Evolutionary conservation across 805 yeast species (phyloP).

Genomic region (Saccharomyces kudriavzevii): DNA sequence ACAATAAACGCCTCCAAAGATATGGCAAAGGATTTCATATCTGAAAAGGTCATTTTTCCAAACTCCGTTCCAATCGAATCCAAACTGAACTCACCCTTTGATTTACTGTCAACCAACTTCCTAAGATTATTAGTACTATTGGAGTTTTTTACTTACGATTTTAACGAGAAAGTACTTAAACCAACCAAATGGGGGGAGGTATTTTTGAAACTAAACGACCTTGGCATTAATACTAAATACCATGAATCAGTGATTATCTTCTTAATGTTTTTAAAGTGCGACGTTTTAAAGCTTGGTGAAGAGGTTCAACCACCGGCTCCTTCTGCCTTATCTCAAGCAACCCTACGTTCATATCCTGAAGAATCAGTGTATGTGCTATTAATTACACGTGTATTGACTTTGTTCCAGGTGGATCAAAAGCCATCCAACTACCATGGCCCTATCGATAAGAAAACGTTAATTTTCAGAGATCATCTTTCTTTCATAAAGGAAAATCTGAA

Average conservation of each 20-base stretch:
- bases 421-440: conserved; percentile 60
- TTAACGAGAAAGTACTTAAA: conserved; percentile 30
- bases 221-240: conserved; percentile 26
- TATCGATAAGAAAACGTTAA: conserved; percentile 55
- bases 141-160: conserved; percentile 38
- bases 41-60: conserved; percentile 25
- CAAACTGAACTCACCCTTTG: conserved; percentile 39
- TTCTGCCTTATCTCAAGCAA: conserved; percentile 30
- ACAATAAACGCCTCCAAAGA: conserved; percentile 22
- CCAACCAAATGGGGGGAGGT: conserved; percentile 47
- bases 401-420: conserved; percentile 41
- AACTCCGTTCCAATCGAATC: conserved; percentile 25
- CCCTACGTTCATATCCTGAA: conserved; percentile 35
- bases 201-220: conserved; percentile 30
- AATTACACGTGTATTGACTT: conserved; percentile 41
- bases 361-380: conserved; percentile 34
- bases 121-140: conserved; percentile 46
- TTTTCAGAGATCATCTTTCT: conserved; percentile 57
- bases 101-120: conserved; percentile 48
- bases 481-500: conserved; percentile 43
- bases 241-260: conserved; percentile 40
- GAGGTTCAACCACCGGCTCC: conserved; percentile 28
- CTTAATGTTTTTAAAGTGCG: conserved; percentile 39
- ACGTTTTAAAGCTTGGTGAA: conserved; percentile 33
- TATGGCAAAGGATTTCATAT: conserved; percentile 29